Evolutionary conservation across 164 flowering plant species (phyloP).

Genomic region (Vitis rotundifolia): DNA sequence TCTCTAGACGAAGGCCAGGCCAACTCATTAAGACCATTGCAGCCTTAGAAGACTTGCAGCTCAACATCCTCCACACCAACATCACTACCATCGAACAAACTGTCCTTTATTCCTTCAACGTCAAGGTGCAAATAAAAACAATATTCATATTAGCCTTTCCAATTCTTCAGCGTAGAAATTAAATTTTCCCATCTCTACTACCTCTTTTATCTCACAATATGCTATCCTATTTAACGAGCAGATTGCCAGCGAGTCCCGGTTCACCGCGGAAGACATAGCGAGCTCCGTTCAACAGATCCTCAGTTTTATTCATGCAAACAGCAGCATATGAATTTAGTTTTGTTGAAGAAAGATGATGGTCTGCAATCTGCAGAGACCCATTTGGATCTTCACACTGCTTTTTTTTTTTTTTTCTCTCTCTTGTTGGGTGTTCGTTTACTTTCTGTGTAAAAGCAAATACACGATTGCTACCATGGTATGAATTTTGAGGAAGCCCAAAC

Average conservation of each 20-base stretch:
- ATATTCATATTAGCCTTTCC: background rate
- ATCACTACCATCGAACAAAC: slow-evolving; percentile 97
- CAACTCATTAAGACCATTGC: slow-evolving; percentile 83
- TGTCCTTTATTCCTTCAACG: slow-evolving; percentile 91
- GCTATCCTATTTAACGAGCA: slow-evolving; percentile 13
- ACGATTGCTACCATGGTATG: no score
- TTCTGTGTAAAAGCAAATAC: no score
- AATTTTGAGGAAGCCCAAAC: no score
- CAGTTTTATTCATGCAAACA: slow-evolving; percentile 83
- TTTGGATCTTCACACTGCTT: no score
- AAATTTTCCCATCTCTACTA: background rate
- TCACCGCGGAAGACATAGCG: slow-evolving; percentile 86
- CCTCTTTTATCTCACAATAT: background rate
- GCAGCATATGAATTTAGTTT: slow-evolving; percentile 27
- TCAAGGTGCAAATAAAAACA: slow-evolving; percentile 53
- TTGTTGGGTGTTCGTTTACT: no score
- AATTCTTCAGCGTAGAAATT: background rate
- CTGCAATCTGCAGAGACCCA: no score
- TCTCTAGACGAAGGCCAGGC: slow-evolving; percentile 81
- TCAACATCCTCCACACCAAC: slow-evolving; percentile 85
- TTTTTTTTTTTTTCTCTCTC: no score
- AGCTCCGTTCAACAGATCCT: slow-evolving; percentile 86
- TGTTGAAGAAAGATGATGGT: background rate
- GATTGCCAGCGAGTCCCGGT: slow-evolving; percentile 64
- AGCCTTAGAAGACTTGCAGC: slow-evolving; percentile 82